A percentile compares a stretch with the other conserved stretches of the same genome.
Conservation (phyloP, 371 early-diverging fungal genomes). For the Apophysomyces sp. region DNA sequence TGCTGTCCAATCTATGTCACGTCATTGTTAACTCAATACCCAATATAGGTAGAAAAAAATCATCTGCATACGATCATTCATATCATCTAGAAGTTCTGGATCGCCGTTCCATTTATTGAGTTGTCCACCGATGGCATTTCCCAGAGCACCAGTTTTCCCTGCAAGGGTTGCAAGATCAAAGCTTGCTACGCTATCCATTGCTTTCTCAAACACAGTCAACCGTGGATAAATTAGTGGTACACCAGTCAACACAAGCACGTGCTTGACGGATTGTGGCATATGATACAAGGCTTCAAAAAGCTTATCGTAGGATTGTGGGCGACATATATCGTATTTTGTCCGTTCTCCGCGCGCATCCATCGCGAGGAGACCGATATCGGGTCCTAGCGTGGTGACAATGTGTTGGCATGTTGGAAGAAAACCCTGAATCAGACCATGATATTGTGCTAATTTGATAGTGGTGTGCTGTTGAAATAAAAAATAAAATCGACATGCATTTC, state of each 20-base stretch:
- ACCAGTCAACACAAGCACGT: conserved; percentile 66
- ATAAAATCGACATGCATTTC: conserved; percentile 74
- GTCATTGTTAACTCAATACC: conserved; percentile 17
- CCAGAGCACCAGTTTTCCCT: conserved; percentile 50
- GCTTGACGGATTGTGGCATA: conserved; percentile 54
- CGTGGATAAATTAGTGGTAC: conserved; percentile 81
- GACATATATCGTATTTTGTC: conserved; percentile 58
- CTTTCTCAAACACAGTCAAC: conserved; percentile 58
- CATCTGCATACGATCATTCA: conserved; percentile 56
- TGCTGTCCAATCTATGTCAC: conserved; percentile 58
- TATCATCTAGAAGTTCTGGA: conserved; percentile 75
- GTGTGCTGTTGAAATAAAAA: conserved; percentile 86
- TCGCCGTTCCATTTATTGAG: conserved; percentile 73
- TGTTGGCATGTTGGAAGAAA: conserved; percentile 21
- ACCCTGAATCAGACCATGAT: conserved; percentile 49
- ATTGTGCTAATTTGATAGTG: conserved; percentile 51
- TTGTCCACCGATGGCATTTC: conserved; percentile 44
- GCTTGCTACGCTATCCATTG: conserved; percentile 44
- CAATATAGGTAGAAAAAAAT: neutral
- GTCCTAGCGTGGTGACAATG: conserved; percentile 27
- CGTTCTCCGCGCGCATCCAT: conserved; percentile 79
- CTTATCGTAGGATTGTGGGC: conserved; percentile 55
- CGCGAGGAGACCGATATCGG: conserved; percentile 53
- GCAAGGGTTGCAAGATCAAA: conserved; percentile 40
- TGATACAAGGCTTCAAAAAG: conserved; percentile 55